Percentiles rank a stretch among this genome's conserved stretches.
These are phyloP conservation scores for Aspergillus haitiensis DNA, from an alignment of 495 filamentous ascomycete species.

Conservation along the genomic window DNA sequence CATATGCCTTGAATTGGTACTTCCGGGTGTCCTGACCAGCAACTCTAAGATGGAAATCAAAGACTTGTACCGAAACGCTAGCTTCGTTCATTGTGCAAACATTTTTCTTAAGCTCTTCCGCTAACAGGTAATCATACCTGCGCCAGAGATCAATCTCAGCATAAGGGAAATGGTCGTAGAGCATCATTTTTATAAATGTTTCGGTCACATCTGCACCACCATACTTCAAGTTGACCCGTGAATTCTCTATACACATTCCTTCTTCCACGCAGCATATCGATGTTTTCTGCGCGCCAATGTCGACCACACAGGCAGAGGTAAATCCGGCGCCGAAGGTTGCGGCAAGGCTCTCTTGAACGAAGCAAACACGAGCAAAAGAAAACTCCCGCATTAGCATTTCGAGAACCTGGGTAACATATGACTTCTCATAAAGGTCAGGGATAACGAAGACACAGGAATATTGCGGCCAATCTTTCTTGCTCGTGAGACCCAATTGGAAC, in stretches of 20 bases:
- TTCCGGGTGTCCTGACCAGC: constrained; percentile 85
- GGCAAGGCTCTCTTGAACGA: constrained; percentile 93
- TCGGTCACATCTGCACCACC: constrained; percentile 92
- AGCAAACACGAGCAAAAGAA: constrained; percentile 80
- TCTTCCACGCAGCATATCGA: constrained; percentile 98
- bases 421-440: constrained; percentile 93
- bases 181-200: constrained; percentile 94
- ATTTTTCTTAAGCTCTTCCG: constrained; percentile 91
- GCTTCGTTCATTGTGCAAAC: constrained; percentile 83
- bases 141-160: constrained; percentile 86
- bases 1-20: constrained; percentile 92
- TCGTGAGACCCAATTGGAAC: constrained; percentile 72
- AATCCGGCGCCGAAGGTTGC: constrained; percentile 96
- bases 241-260: constrained; percentile 91
- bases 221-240: constrained; percentile 88
- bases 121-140: constrained; percentile 87
- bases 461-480: constrained; percentile 77
- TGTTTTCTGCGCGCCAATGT: constrained; percentile 96
- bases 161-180: constrained; percentile 92
- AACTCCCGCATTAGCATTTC: constrained; percentile 86
- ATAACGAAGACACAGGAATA: constrained; percentile 95
- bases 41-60: constrained; percentile 85
- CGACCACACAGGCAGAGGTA: constrained; percentile 88
- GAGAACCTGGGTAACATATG: constrained; percentile 78
- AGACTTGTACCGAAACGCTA: constrained; percentile 76